These are phyloP conservation scores for Bretschneidera sinensis DNA, from an alignment of 345 rosid species.

Conservation along the genomic window DNA sequence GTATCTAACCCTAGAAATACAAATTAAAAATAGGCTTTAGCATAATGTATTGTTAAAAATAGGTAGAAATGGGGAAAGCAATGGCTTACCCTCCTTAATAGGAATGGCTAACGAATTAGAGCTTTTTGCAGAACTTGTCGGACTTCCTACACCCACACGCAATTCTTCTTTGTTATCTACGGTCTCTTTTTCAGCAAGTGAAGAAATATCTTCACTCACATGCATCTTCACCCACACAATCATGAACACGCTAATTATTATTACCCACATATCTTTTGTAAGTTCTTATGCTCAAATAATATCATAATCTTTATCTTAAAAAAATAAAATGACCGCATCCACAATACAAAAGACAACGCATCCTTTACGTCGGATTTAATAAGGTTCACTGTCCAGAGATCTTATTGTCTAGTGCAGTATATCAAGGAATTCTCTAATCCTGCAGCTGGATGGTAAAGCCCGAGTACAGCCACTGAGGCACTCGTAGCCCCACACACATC, in stretches of 20 bases:
- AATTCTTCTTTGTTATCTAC: slow-evolving; percentile 15
- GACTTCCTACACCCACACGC: background rate
- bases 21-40: too few relatives aligned
- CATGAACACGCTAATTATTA: background rate
- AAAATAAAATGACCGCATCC: background rate
- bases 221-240: background rate
- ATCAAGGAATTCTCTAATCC: background rate
- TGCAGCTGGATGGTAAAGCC: background rate
- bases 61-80: too few relatives aligned
- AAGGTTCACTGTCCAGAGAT: background rate
- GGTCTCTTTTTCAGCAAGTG: slow-evolving; percentile 10
- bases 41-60: too few relatives aligned
- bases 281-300: background rate
- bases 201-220: background rate
- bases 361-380: too few relatives aligned
- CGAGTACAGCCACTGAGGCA: background rate
- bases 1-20: too few relatives aligned
- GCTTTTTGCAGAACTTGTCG: too few relatives aligned
- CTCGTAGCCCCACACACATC: background rate
- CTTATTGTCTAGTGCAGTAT: background rate
- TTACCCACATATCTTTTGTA: background rate
- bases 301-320: background rate
- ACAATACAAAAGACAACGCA: too few relatives aligned
- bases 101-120: too few relatives aligned
- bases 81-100: too few relatives aligned